A percentile compares a stretch with the other conserved stretches of the same genome.
phyloP scores from a whole-genome alignment of 768 basidiomycete genomes.

The Leccinum longicurvipes region DNA sequence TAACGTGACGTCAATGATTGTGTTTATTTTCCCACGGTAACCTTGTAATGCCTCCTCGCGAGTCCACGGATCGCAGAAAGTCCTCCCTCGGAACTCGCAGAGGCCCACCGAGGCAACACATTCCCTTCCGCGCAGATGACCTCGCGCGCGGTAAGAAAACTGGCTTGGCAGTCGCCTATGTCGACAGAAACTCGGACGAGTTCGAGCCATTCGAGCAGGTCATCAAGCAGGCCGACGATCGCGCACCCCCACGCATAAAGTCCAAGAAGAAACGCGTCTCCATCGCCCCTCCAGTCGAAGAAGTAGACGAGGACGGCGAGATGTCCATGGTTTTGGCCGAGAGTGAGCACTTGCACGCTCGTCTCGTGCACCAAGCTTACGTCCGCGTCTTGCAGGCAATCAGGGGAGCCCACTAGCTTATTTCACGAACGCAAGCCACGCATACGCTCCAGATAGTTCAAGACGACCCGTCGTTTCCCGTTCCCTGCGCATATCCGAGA shows the following conservation, averaged over 20 bases:
- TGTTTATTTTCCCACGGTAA: conserved; percentile 29
- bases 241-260: conserved; percentile 58
- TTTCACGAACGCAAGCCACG: conserved; percentile 34
- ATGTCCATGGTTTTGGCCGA: conserved; percentile 78
- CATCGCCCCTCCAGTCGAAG: conserved; percentile 31
- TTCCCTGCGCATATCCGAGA: conserved; percentile 48
- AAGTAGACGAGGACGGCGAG: conserved; percentile 57
- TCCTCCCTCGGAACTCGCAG: conserved; percentile 47
- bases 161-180: conserved; percentile 62
- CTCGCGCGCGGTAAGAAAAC: conserved; percentile 78
- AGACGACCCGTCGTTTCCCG: conserved; percentile 41
- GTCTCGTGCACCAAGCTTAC: conserved; percentile 3
- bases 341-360: conserved; percentile 42
- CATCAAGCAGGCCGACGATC: conserved; percentile 63
- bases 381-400: conserved; percentile 19
- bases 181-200: conserved; percentile 74
- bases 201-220: conserved; percentile 81
- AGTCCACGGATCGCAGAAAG: conserved; percentile 27
- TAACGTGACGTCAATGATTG: conserved; percentile 22
- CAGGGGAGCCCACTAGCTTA: conserved; percentile 34
- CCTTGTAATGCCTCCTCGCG: conserved; percentile 32
- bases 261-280: conserved; percentile 49
- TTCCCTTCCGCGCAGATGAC: conserved; percentile 78
- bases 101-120: conserved; percentile 61
- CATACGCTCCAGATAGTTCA: conserved; percentile 37